Evolutionary conservation across 2,329 filamentous ascomycete genomes (phyloP).

Genomic region (Dryadomyces sulphureus): DNA sequence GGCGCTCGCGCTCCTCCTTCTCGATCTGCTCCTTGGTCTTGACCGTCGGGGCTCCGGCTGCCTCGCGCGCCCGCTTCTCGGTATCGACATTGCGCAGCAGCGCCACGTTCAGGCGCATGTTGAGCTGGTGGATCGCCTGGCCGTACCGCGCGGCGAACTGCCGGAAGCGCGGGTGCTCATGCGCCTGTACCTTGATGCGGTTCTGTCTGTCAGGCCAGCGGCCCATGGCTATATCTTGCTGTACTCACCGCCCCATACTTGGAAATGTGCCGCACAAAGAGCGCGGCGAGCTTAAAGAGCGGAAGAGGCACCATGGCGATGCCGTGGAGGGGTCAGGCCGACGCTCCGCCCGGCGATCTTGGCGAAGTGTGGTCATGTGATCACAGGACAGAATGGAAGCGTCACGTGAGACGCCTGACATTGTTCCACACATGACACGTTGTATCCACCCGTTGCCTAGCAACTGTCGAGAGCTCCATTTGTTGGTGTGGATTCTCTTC

Average conservation of each 20-base stretch:
- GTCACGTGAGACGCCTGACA: too few relatives aligned
- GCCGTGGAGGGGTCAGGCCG: neutral
- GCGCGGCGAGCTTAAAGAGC: conserved; percentile 50
- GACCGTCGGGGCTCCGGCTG: conserved; percentile 47
- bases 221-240: neutral
- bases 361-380: too few relatives aligned
- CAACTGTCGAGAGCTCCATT: neutral
- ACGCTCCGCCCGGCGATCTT: too few relatives aligned
- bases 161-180: conserved; percentile 48
- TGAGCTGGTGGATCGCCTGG: conserved; percentile 50
- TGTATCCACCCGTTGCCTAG: neutral
- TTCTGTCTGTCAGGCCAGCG: conserved; percentile 27
- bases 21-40: conserved; percentile 47
- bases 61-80: conserved; percentile 42
- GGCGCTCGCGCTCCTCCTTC: conserved; percentile 29
- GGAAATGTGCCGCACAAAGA: conserved; percentile 50
- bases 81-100: conserved; percentile 41
- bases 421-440: too few relatives aligned
- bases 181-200: conserved; percentile 49
- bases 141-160: conserved; percentile 45
- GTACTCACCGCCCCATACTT: conserved; percentile 52
- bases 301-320: conserved; percentile 47
- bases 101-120: conserved; percentile 49
- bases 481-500: neutral
- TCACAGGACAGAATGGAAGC: too few relatives aligned